Conservation (phyloP, 2,329 filamentous ascomycete genomes). For the Ophioceras dolichostomum region DNA sequence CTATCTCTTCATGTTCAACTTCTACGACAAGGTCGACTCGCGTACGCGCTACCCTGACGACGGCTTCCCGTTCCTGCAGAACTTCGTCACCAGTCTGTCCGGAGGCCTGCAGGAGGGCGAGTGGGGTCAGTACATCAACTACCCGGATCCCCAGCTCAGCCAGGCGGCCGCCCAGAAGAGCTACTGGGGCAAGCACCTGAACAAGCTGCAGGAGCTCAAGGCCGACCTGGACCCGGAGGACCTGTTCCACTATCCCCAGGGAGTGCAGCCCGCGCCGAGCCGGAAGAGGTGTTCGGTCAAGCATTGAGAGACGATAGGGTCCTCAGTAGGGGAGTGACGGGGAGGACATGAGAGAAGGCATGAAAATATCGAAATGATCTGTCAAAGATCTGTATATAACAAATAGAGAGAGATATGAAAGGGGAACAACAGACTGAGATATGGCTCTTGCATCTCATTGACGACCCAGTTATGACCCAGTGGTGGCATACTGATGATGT, state of each 20-base stretch:
- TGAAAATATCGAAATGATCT: too few species aligned
- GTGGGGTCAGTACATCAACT: slow-evolving; percentile 29
- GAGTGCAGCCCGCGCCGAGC: slow-evolving; percentile 12
- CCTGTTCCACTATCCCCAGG: slow-evolving; percentile 28
- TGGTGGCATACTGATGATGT: too few species aligned
- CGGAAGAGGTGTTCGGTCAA: not conserved
- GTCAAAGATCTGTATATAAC: too few species aligned
- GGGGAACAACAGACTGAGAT: too few species aligned
- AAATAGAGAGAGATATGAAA: too few species aligned
- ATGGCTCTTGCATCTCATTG: too few species aligned
- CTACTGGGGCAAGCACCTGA: slow-evolving; percentile 24
- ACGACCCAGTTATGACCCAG: too few species aligned
- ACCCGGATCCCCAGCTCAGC: slow-evolving; percentile 22
- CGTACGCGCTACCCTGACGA: slow-evolving; percentile 16
- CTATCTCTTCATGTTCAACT: slow-evolving; percentile 35
- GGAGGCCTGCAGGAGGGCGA: slow-evolving; percentile 11
- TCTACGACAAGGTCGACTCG: slow-evolving; percentile 27
- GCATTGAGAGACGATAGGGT: not conserved
- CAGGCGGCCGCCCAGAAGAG: slow-evolving; percentile 17
- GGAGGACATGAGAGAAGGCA: not conserved
- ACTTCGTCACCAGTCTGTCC: slow-evolving; percentile 21
- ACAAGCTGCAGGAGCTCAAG: slow-evolving; percentile 21
- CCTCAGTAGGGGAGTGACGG: not conserved
- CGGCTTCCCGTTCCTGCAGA: slow-evolving; percentile 19
- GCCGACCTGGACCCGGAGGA: slow-evolving; percentile 21